These are phyloP conservation scores for Daldinia loculata DNA, from an alignment of 495 filamentous ascomycete species.

Conservation along the genomic window DNA sequence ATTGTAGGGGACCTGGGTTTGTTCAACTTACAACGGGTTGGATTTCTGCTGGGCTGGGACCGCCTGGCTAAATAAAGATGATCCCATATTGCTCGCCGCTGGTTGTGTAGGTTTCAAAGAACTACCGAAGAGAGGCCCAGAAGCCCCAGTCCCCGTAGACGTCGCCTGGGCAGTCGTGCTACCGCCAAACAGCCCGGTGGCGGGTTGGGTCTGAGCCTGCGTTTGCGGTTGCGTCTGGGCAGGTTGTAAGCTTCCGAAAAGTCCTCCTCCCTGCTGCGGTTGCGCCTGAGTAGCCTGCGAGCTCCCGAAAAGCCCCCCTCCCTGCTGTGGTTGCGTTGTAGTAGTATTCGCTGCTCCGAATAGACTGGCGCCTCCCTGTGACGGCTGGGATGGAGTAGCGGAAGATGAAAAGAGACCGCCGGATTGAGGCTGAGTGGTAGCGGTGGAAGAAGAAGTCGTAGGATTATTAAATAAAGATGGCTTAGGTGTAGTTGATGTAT, in stretches of 20 bases:
- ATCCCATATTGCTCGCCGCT: conserved; percentile 28
- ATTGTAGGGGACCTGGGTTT: background rate
- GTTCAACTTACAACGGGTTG: conserved; percentile 61
- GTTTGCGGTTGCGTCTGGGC: conserved; percentile 36
- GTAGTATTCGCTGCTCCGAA: conserved; percentile 42
- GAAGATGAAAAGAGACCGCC: conserved; percentile 44
- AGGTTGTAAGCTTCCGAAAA: no score
- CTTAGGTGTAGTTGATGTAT: conserved; percentile 49
- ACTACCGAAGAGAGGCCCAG: conserved; percentile 46
- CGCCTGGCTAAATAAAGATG: conserved; percentile 42
- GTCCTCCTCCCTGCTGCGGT: background rate
- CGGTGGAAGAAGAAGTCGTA: conserved; percentile 27
- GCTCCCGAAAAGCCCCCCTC: conserved; percentile 50
- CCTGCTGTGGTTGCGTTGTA: conserved; percentile 42
- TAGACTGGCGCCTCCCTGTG: conserved; percentile 30
- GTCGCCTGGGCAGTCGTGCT: conserved; percentile 47
- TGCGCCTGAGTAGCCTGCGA: conserved; percentile 38
- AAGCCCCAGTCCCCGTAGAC: conserved; percentile 42
- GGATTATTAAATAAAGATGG: conserved; percentile 63
- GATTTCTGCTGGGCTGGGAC: conserved; percentile 42
- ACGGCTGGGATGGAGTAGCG: conserved; percentile 39
- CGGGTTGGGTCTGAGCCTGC: conserved; percentile 44
- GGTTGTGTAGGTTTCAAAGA: conserved; percentile 30
- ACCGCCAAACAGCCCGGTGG: conserved; percentile 58
- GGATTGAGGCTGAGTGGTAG: conserved; percentile 52